These are phyloP conservation scores for Diaporthe velutina DNA, from an alignment of 2,329 filamentous ascomycete species.

Conservation along the genomic window DNA sequence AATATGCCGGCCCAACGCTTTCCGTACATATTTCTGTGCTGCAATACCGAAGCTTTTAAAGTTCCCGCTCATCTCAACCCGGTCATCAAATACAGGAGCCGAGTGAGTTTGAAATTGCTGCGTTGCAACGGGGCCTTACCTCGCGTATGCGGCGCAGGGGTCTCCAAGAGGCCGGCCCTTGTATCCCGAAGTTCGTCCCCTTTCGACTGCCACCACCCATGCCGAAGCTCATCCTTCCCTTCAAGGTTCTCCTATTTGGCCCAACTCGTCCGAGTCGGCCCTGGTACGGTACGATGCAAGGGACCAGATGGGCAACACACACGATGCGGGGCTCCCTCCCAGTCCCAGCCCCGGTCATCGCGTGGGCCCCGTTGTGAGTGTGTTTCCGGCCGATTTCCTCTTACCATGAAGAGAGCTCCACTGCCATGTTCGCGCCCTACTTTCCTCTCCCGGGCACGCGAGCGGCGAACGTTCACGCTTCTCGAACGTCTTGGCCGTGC, in stretches of 20 bases:
- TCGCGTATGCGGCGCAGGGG: conserved; percentile 19
- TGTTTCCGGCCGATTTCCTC: conserved; percentile 2
- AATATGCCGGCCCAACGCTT: neutral
- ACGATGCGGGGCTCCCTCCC: conserved; percentile 16
- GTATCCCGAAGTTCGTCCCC: conserved; percentile 25
- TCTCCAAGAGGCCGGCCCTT: conserved; percentile 15
- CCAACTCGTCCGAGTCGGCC: conserved; percentile 27
- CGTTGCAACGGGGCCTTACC: conserved; percentile 22
- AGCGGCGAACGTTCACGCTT: conserved; percentile 19
- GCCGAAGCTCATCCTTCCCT: conserved; percentile 16
- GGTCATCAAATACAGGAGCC: conserved; percentile 2
- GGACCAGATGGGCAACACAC: conserved; percentile 15
- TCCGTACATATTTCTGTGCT: neutral
- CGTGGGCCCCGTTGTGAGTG: conserved; percentile 1
- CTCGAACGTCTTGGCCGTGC: conserved; percentile 31
- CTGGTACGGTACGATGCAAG: conserved; percentile 22
- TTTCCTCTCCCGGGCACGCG: neutral
- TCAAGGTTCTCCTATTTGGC: conserved; percentile 19
- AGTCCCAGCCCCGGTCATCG: neutral
- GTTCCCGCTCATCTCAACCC: neutral
- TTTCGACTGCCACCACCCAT: conserved; percentile 9
- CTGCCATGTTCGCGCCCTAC: conserved; percentile 10
- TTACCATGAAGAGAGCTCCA: neutral
- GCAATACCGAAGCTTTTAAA: conserved; percentile 1
- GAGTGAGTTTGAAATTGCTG: neutral